phyloP scores from a whole-genome alignment of 176 grass and related monocot genomes.

The Carex pumila region DNA sequence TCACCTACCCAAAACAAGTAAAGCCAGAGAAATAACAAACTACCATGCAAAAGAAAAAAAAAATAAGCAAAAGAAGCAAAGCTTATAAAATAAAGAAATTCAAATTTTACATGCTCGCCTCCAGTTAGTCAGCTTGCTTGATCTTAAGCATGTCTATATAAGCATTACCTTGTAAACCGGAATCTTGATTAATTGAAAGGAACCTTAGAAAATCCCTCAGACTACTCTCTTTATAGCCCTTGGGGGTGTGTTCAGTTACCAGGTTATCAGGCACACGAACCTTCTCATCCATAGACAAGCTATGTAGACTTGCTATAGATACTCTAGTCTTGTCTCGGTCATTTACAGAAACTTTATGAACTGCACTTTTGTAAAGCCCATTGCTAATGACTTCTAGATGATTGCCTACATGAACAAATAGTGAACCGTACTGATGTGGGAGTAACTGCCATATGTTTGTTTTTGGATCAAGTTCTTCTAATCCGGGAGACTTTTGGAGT shows the following conservation, averaged over 20 bases:
- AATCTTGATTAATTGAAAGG: not conserved
- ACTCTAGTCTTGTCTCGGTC: not conserved
- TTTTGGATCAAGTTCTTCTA: conserved; percentile 18
- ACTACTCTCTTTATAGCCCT: conserved; percentile 15
- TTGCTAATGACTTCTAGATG: conserved; percentile 31
- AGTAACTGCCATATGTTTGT: conserved; percentile 17
- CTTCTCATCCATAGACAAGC: conserved; percentile 32
- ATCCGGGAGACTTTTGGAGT: conserved; percentile 10
- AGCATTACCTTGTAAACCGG: not conserved
- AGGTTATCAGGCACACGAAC: conserved; percentile 16
- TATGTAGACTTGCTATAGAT: conserved; percentile 31
- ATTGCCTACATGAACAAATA: conserved; percentile 26
- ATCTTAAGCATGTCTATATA: conserved; percentile 13
- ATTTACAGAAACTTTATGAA: conserved; percentile 6
- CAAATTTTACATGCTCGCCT: not conserved
- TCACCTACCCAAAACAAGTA: conserved; percentile 1
- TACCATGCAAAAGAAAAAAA: not conserved
- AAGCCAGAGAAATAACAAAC: conserved; percentile 3
- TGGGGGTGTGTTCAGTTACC: not conserved
- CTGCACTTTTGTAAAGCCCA: conserved; percentile 5
- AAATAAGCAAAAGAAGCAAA: not conserved
- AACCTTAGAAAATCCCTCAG: conserved; percentile 15
- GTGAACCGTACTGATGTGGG: not conserved
- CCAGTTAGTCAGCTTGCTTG: not conserved
- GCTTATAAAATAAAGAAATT: not conserved